Evolutionary conservation across 306 rosid species (phyloP).

Genomic region (Corylus heterophylla): DNA sequence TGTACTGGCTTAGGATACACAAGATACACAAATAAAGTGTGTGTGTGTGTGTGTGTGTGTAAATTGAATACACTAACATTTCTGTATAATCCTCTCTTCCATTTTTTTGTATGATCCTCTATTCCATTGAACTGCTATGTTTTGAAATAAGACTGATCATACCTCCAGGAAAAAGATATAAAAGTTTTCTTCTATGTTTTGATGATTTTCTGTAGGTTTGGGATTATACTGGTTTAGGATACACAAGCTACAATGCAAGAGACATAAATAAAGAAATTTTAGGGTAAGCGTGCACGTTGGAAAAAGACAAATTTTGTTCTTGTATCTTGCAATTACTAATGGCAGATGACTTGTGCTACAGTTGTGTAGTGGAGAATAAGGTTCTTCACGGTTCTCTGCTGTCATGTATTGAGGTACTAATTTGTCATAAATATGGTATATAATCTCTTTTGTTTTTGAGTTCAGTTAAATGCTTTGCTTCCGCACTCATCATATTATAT

Average conservation of each 20-base stretch:
- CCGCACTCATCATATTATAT: not conserved
- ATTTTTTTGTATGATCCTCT: not conserved
- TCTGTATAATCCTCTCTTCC: not conserved
- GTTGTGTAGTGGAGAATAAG: conserved; percentile 94
- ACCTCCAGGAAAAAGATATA: not conserved
- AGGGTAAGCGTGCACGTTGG: conserved; percentile 56
- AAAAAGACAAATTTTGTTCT: conserved; percentile 18
- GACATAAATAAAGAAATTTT: conserved; percentile 80
- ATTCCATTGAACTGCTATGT: not conserved
- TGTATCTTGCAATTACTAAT: conserved; percentile 28
- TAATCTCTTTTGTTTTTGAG: not conserved
- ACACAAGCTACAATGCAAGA: conserved; percentile 77
- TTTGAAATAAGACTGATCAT: not conserved
- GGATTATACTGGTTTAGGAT: conserved; percentile 92
- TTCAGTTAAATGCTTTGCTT: not conserved
- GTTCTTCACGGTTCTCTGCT: conserved; percentile 78
- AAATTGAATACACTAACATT: not conserved
- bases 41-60: not conserved
- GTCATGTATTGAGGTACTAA: conserved; percentile 73
- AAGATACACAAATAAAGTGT: conserved; percentile 68
- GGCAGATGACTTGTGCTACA: conserved; percentile 29
- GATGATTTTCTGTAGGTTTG: conserved; percentile 62
- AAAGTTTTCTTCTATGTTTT: conserved; percentile 7
- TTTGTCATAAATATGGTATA: not conserved
- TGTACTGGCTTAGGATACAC: conserved; percentile 87